phyloP scores from a whole-genome alignment of 352 stramenopile species.

The Hyaloperonospora brassicae region DNA sequence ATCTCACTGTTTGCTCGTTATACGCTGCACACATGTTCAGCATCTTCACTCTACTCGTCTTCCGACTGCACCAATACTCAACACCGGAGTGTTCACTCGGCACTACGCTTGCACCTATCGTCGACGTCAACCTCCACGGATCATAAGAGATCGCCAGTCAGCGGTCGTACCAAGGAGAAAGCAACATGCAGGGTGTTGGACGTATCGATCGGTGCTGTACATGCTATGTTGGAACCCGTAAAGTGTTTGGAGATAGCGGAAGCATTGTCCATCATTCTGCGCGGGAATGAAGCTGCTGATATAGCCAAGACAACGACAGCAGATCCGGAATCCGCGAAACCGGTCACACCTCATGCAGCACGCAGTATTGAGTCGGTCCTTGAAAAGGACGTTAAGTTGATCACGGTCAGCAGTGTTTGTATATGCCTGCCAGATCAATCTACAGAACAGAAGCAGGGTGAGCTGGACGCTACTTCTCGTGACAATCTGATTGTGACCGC shows the following conservation, averaged over 20 bases:
- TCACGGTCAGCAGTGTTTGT: slow-evolving; percentile 30
- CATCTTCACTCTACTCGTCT: slow-evolving; percentile 17
- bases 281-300: slow-evolving; percentile 3
- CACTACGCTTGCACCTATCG: slow-evolving; percentile 42
- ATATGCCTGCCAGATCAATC: slow-evolving; percentile 13
- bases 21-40: slow-evolving; percentile 33
- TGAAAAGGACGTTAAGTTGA: slow-evolving; percentile 21
- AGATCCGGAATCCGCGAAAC: not conserved
- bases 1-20: slow-evolving; percentile 29
- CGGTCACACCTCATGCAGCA: not conserved
- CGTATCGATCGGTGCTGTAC: slow-evolving; percentile 25
- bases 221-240: slow-evolving; percentile 21
- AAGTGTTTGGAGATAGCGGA: slow-evolving; percentile 26
- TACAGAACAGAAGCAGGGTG: not conserved
- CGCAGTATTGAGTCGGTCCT: slow-evolving; percentile 8
- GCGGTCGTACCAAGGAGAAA: slow-evolving; percentile 7
- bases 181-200: slow-evolving; percentile 27
- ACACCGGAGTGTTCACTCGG: slow-evolving; percentile 52
- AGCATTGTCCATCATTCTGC: slow-evolving; percentile 15
- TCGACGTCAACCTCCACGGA: slow-evolving; percentile 12
- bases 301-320: not conserved
- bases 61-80: slow-evolving; percentile 23
- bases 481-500: slow-evolving; percentile 14
- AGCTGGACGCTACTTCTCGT: not conserved
- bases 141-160: not conserved